These are phyloP conservation scores for Aspergillus saccharolyticus DNA, from an alignment of 495 filamentous ascomycete genomes.

Conservation along the genomic window DNA sequence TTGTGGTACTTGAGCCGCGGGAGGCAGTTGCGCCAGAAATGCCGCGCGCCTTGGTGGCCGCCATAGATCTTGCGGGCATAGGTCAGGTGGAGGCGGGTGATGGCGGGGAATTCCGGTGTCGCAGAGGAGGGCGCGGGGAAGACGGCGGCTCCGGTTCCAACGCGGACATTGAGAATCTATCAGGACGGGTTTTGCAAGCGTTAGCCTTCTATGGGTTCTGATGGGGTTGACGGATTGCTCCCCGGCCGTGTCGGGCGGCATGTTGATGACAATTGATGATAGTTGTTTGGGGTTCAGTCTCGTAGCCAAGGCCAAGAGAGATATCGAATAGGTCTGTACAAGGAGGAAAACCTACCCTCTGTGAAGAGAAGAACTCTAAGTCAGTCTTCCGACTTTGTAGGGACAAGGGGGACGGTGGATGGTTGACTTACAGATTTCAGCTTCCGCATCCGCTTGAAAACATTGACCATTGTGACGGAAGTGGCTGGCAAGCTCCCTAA, in stretches of 20 bases:
- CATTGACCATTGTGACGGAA: conserved; percentile 61
- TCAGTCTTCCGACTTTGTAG: conserved; percentile 7
- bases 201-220: conserved; percentile 6
- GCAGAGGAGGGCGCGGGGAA: conserved; percentile 52
- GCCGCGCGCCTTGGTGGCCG: conserved; percentile 73
- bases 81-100: conserved; percentile 78
- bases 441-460: conserved; percentile 72
- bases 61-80: conserved; percentile 58
- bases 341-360: conserved; percentile 29
- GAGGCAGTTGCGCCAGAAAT: conserved; percentile 83
- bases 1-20: conserved; percentile 93
- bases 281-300: too few relatives aligned
- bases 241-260: conserved; percentile 11
- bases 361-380: conserved; percentile 11
- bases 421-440: conserved; percentile 63
- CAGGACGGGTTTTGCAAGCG: not conserved
- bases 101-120: conserved; percentile 49
- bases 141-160: conserved; percentile 76
- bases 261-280: not conserved
- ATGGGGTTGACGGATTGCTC: not conserved
- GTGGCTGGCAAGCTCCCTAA: conserved; percentile 13
- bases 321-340: conserved; percentile 6
- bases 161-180: conserved; percentile 65
- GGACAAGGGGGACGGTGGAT: not conserved
- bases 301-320: conserved; percentile 4